Evolutionary conservation across 345 rosid species (phyloP).

Genomic region (sweet orange (Citrus sinensis)): DVS_A1.0 CM039166.1:16603501-16604000

Average conservation of each 20-base stretch:
- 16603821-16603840: neutral
- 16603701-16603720: conserved; percentile 63
- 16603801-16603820: neutral
- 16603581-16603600: conserved; percentile 54
- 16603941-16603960: conserved; percentile 72
- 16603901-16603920: neutral
- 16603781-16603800: neutral
- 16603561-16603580: conserved; percentile 93
- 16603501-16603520: neutral
- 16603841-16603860: neutral
- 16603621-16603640: conserved; percentile 31
- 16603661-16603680: conserved; percentile 31
- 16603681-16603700: conserved; percentile 44
- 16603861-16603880: neutral
- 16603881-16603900: neutral
- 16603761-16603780: neutral
- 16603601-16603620: conserved; percentile 59
- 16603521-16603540: neutral
- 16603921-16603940: conserved; percentile 45
- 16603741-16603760: conserved; percentile 10
- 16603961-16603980: conserved; percentile 61
- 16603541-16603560: conserved; percentile 17
- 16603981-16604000: conserved; percentile 26
- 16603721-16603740: conserved; percentile 10
- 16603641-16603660: conserved; percentile 8